Evolutionary conservation across 768 basidiomycete genomes (phyloP), one percentile per base, ranked within the genome.

Genomic region (Boletus sp.): DNA sequence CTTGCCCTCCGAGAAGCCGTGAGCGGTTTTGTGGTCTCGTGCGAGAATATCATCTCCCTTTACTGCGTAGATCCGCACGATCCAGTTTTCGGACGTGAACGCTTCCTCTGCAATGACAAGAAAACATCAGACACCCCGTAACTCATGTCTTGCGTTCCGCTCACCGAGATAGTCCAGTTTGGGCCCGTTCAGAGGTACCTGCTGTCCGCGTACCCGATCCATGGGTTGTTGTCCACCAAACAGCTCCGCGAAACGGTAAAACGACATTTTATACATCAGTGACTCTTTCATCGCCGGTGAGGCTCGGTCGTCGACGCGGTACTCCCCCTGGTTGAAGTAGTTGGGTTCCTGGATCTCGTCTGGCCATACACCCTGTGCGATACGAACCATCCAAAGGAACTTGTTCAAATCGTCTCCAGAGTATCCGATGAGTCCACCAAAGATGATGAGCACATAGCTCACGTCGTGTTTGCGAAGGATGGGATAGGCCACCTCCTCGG

Each of bases 401-500:
- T 99, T 99, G 84, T 99, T 99, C 78, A 99, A 90, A 70, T 99
- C 97, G 71, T 99, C 97, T 14, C 96, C 97, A 20, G 94, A 96
- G 74, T 98, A 99, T 8, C 95, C 97, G 53, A 98, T 79, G 40
- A 99, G 79, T 45, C 94, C 96, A 40, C 97, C 97, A 70, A 98
- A 98, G 74, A 99, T 98, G 74, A 98, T 81, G 49, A 99, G 86
- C 50, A 99, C 87, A 71, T 99, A 98, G 71, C 94, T 92, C 50
- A 98, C 97, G 66, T 99, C 94, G 71, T 99, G 97, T 73, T 97
- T 93, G 57, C 92, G 84, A 56, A 99, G 81, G 69, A 98, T 96
- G 17, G 97, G 97, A 72, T 98, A 99, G 1, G 97, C 94, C 40
- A 92, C 87, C 64, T 98, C 96, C 73, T 99, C 97, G 47, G 83